A percentile compares a stretch with the other conserved stretches of the same genome.
These are phyloP conservation scores for Coriolopsis trogii DNA, from an alignment of 1,284 basidiomycete genomes.

Conservation along the genomic window DNA sequence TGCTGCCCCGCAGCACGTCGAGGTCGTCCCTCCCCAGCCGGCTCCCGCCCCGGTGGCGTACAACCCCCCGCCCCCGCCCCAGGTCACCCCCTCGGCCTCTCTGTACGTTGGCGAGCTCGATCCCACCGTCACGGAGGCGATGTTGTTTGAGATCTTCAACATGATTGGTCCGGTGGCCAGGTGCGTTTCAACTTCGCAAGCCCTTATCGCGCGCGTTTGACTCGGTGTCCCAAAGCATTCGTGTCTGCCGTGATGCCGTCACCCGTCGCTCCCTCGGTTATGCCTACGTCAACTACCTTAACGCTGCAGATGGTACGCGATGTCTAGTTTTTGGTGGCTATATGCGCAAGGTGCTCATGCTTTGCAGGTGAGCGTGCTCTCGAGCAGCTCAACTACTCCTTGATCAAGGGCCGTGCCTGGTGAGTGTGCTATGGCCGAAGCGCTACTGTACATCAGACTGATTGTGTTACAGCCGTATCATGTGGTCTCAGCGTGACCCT, in stretches of 20 bases:
- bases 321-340: neutral
- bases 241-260: constrained; percentile 99
- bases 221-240: constrained; percentile 66
- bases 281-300: constrained; percentile 99
- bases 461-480: constrained; percentile 79
- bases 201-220: constrained; percentile 17
- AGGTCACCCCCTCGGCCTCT: constrained; percentile 83
- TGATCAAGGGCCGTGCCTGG: constrained; percentile 98
- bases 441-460: neutral
- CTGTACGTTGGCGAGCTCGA: constrained; percentile 99
- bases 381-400: constrained; percentile 99
- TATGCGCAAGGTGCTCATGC: constrained; percentile 7
- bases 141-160: constrained; percentile 99
- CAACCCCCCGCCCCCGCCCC: constrained; percentile 58
- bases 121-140: constrained; percentile 96
- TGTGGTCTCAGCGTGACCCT: constrained; percentile 99
- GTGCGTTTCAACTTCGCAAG: constrained; percentile 44
- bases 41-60: constrained; percentile 50
- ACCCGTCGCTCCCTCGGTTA: constrained; percentile 99
- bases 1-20: constrained; percentile 36
- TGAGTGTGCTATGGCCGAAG: constrained; percentile 37
- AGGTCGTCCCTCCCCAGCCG: constrained; percentile 41
- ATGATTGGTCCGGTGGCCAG: constrained; percentile 99
- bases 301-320: constrained; percentile 83
- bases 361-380: constrained; percentile 89